A percentile compares a stretch with the other conserved stretches of the same genome.
phyloP scores from a whole-genome alignment of 768 basidiomycete species.

The Terana coerulea region DNA sequence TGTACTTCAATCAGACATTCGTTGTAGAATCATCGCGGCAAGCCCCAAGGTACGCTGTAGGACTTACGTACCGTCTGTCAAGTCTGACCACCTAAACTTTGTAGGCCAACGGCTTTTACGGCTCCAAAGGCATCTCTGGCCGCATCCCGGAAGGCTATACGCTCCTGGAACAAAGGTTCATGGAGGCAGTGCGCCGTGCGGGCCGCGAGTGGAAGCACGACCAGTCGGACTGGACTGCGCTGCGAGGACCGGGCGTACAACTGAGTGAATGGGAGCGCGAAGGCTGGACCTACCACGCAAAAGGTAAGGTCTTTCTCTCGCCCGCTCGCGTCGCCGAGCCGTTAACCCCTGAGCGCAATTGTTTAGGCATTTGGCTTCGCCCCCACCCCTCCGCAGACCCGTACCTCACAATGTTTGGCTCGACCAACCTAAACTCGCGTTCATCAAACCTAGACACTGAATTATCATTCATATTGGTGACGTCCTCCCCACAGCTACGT shows the following conservation, averaged over 20 bases:
- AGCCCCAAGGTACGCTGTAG: conserved; percentile 67
- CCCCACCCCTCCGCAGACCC: conserved; percentile 49
- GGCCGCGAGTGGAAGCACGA: conserved; percentile 29
- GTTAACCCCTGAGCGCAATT: background rate
- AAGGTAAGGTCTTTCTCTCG: conserved; percentile 54
- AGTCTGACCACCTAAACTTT: background rate
- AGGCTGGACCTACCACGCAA: conserved; percentile 98
- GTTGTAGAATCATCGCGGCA: conserved; percentile 77
- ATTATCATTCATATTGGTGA: conserved; percentile 79
- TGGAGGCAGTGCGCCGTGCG: conserved; percentile 54
- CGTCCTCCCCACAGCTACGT: conserved; percentile 51
- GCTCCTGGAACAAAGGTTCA: conserved; percentile 79
- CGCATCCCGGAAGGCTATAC: conserved; percentile 97
- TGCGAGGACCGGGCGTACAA: conserved; percentile 47
- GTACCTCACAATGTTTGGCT: conserved; percentile 82
- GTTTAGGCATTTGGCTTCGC: conserved; percentile 83
- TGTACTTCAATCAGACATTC: conserved; percentile 53
- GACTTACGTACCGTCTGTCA: background rate
- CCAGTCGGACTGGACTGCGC: conserved; percentile 13
- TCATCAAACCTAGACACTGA: conserved; percentile 91
- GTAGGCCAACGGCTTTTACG: conserved; percentile 95
- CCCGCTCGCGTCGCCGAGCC: background rate
- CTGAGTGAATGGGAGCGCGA: conserved; percentile 83
- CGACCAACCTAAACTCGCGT: conserved; percentile 91
- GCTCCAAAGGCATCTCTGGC: conserved; percentile 84